phyloP scores from a whole-genome alignment of 169 alveolate species.

The Plasmodium inui region DNA sequence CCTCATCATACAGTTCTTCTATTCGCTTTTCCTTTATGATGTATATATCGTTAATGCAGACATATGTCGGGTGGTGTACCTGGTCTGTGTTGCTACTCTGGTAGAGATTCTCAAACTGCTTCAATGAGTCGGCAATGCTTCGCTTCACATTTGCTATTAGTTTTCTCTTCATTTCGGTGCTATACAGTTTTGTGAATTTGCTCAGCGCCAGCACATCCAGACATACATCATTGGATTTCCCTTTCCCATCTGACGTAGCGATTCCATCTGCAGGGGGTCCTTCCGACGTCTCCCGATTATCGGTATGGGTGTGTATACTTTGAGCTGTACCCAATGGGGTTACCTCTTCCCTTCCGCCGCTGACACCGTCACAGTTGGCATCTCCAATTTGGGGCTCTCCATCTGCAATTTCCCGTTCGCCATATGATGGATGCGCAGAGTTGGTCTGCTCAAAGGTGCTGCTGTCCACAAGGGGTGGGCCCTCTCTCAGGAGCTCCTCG shows the following conservation, averaged over 20 bases:
- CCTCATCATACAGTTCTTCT: constrained; percentile 54
- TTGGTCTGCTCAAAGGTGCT: background rate
- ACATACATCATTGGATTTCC: constrained; percentile 17
- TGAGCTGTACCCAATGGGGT: background rate
- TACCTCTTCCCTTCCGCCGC: background rate
- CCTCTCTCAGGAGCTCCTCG: background rate
- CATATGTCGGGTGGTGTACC: constrained; percentile 1
- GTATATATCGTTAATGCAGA: constrained; percentile 53
- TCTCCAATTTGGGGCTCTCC: background rate
- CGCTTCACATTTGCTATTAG: constrained; percentile 27
- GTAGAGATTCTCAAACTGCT: constrained; percentile 7
- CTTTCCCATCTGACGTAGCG: background rate
- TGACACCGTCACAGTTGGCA: background rate
- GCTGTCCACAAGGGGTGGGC: background rate
- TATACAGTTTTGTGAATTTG: constrained; percentile 39
- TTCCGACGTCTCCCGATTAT: background rate
- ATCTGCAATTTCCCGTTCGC: too few species aligned
- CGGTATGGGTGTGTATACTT: background rate
- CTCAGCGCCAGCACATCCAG: constrained; percentile 53
- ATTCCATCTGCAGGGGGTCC: background rate
- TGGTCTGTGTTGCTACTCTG: background rate
- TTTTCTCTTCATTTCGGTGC: constrained; percentile 34
- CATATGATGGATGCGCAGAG: background rate
- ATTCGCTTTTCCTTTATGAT: constrained; percentile 25
- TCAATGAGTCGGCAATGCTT: constrained; percentile 23